A percentile compares a stretch with the other conserved stretches of the same genome.
These are phyloP conservation scores for Ceratopteris richardii DNA, from an alignment of 75 land plant genomes.

Conservation along the genomic window DNA sequence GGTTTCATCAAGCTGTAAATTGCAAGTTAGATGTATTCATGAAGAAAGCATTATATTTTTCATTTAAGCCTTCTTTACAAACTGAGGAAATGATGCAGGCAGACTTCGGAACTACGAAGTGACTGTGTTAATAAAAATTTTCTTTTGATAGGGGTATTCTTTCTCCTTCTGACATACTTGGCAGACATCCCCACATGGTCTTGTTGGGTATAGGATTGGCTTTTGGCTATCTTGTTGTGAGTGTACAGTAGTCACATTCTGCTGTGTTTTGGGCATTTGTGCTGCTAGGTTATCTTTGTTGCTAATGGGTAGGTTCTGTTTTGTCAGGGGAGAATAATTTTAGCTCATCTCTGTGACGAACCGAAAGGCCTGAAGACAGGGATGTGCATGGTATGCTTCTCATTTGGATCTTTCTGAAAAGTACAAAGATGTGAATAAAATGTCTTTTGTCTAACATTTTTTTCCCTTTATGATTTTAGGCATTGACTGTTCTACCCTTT, in stretches of 20 bases:
- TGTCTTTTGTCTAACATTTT: not conserved
- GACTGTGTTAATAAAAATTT: not conserved
- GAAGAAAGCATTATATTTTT: too few species aligned
- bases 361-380: slow-evolving; percentile 98
- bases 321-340: slow-evolving; percentile 83
- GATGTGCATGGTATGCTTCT: slow-evolving; percentile 77
- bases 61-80: too few species aligned
- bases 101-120: too few species aligned
- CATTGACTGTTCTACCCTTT: slow-evolving; percentile 67
- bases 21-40: too few species aligned
- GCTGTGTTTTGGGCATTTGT: not conserved
- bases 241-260: slow-evolving; percentile 4
- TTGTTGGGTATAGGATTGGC: slow-evolving; percentile 90
- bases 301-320: not conserved
- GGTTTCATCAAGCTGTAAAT: not conserved
- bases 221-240: slow-evolving; percentile 94
- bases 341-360: slow-evolving; percentile 96
- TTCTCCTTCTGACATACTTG: slow-evolving; percentile 79
- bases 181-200: slow-evolving; percentile 72
- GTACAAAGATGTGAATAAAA: not conserved
- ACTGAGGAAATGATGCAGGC: too few species aligned
- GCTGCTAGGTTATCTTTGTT: not conserved
- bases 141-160: slow-evolving; percentile 55
- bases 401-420: not conserved
- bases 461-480: slow-evolving; percentile 25